Evolutionary conservation across 106 monocot genomes (phyloP).

Genomic region (Dioscorea alata): DNA sequence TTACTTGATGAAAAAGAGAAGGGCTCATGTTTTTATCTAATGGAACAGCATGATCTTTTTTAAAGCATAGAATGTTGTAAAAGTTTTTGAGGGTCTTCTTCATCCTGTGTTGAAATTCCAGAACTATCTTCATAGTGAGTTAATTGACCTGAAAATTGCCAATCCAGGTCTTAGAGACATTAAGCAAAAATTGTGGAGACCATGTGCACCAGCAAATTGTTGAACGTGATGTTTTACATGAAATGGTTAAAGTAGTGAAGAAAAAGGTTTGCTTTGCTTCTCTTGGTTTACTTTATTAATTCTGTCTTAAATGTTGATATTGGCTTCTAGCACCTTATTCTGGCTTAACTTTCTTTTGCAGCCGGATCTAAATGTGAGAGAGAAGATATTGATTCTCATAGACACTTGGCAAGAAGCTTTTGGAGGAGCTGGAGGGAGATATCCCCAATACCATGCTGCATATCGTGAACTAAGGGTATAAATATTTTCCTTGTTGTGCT

Average conservation of each 20-base stretch:
- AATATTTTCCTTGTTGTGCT: not conserved
- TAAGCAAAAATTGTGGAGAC: not conserved
- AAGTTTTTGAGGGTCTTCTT: no score
- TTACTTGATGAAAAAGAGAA: no score
- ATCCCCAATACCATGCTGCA: conserved; percentile 86
- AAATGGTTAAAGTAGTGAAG: not conserved
- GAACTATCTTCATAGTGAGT: no score
- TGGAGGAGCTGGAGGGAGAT: conserved; percentile 68
- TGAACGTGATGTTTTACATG: not conserved
- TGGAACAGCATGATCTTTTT: no score
- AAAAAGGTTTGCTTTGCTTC: not conserved
- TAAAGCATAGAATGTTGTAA: no score
- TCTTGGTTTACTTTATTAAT: not conserved
- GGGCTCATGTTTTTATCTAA: no score
- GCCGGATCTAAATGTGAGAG: conserved; percentile 79
- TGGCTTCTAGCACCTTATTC: not conserved
- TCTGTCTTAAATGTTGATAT: conserved; percentile 6
- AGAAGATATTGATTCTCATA: conserved; percentile 86
- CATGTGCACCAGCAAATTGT: not conserved
- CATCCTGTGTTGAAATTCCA: no score
- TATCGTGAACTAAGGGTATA: conserved; percentile 84
- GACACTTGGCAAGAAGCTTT: conserved; percentile 98
- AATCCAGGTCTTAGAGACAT: not conserved
- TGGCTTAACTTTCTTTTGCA: conserved; percentile 19
- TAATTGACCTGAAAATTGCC: not conserved